Base-by-base conservation (phyloP, 345 rosid species). In the Eucalyptus regnans region DNA sequence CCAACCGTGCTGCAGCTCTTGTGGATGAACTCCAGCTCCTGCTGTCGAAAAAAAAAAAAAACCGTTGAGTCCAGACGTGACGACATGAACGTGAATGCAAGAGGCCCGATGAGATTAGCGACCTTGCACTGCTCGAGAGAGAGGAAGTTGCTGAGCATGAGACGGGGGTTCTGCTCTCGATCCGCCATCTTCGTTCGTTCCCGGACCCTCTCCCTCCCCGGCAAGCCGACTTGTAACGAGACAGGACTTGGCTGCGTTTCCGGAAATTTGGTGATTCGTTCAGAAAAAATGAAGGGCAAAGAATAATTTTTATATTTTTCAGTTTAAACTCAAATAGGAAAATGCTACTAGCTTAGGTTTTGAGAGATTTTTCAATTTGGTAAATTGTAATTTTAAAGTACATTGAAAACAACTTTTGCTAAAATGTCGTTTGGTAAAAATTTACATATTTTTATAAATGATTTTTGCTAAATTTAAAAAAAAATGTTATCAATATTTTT, bases 11-110 rank as follows among this genome's bases (percentile, higher is more conserved):
- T 89, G 91, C 94, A 90, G 90, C 99, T 95, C 94, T 93, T 96
- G 95, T 96, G 99, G 52, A 98, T 94, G 93, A 95, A 96, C 89
- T 96, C 96, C 25, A 97, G 91, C 89, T 97, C 99, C 96, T 96
- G 91, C 37, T 2, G n/a, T 15, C 48, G n/a, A n/a, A n/a, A 1
- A 31, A 41, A 13, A 83, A 18, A 5, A 60, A 60, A 60, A 3
- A 62, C 43, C 46, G 1, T 86, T 51, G 6, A 52, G 46, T 54
- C 87, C 46, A 49, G 41, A 52, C 84, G 43, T 2, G 71, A 29
- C 41, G 48, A 41, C 48, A 20, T 11, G 8, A 76, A 76, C 29
- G 14, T 22, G 25, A 76, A 76, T 41, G 84, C 48, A 0, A 71
- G 18, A 41, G 84, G 29, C 1, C 43, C 41, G 84, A 76, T 41